These are phyloP conservation scores for Vanrija sp. DNA, from an alignment of 1,284 basidiomycete genomes.

Conservation along the genomic window DNA sequence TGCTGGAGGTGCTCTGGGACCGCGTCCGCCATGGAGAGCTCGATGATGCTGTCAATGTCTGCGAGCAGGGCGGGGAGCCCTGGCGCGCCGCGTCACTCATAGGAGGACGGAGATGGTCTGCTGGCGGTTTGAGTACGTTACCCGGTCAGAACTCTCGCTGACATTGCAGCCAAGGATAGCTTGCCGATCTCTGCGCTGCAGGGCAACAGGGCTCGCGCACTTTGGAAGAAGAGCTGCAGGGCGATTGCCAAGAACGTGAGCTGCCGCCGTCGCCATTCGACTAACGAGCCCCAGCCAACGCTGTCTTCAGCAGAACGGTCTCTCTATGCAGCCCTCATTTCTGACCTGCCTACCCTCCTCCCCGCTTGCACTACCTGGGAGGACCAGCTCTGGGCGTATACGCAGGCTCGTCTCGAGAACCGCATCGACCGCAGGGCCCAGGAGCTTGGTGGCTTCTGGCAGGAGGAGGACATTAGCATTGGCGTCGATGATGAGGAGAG, in stretches of 20 bases:
- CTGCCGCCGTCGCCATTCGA: background rate
- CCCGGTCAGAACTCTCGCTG: background rate
- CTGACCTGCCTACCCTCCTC: slow-evolving; percentile 70
- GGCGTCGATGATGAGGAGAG: slow-evolving; percentile 35
- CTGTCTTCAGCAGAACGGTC: slow-evolving; percentile 73
- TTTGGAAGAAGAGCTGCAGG: slow-evolving; percentile 83
- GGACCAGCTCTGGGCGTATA: slow-evolving; percentile 89
- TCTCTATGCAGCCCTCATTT: slow-evolving; percentile 82
- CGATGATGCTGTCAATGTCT: slow-evolving; percentile 76
- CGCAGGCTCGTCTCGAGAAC: slow-evolving; percentile 76
- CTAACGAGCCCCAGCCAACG: slow-evolving; percentile 53
- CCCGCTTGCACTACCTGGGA: slow-evolving; percentile 85
- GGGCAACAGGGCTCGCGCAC: slow-evolving; percentile 66
- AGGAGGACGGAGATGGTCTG: slow-evolving; percentile 41
- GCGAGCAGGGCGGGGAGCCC: slow-evolving; percentile 76
- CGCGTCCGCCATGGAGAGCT: slow-evolving; percentile 60
- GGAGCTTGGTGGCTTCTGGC: slow-evolving; percentile 49
- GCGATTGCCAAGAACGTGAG: slow-evolving; percentile 72
- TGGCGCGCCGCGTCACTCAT: slow-evolving; percentile 63
- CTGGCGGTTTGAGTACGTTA: slow-evolving; percentile 42
- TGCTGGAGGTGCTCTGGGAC: slow-evolving; percentile 43
- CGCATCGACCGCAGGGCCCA: slow-evolving; percentile 42
- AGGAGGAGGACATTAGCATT: slow-evolving; percentile 30
- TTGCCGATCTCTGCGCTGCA: slow-evolving; percentile 19
- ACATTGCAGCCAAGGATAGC: slow-evolving; percentile 50